Conservation (phyloP, 257 asterid genomes). For the Solanum lycopersicoides region DNA sequence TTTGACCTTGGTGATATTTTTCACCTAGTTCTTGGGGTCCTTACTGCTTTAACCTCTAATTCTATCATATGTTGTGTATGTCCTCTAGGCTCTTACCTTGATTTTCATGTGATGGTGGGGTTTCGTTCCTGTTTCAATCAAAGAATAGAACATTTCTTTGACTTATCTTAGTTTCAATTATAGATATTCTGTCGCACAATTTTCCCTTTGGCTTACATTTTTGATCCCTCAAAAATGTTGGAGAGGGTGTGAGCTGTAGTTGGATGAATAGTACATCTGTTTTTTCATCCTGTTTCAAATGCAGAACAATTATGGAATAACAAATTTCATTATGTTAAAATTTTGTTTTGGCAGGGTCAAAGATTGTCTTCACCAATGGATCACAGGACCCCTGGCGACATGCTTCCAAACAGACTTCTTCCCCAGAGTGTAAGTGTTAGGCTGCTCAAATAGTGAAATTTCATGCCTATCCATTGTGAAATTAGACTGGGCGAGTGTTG, state of each 20-base stretch:
- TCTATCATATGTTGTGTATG: not conserved
- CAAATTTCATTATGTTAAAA: not conserved
- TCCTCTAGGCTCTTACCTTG: not conserved
- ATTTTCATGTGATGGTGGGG: not conserved
- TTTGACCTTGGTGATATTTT: not conserved
- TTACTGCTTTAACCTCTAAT: not conserved
- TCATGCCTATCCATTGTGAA: not conserved
- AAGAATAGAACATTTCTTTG: not conserved
- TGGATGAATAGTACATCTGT: not conserved
- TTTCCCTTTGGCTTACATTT: not conserved
- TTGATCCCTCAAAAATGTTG: not conserved
- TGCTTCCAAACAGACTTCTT: constrained; percentile 86
- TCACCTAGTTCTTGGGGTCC: not conserved
- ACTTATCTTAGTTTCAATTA: not conserved
- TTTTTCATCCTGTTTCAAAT: not conserved
- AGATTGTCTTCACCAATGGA: constrained; percentile 84
- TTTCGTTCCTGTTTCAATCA: not conserved
- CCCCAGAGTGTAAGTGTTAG: constrained; percentile 54
- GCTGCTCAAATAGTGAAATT: not conserved
- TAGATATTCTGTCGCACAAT: no score
- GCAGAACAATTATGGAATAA: not conserved
- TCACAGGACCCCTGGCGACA: constrained; percentile 99
- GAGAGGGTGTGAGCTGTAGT: not conserved
- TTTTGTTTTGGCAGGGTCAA: constrained; percentile 53
- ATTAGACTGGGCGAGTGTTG: not conserved